A percentile compares a stretch with the other conserved stretches of the same genome.
Conservation (phyloP, 805 yeast species). For the Ogataea ganodermae region DNA sequence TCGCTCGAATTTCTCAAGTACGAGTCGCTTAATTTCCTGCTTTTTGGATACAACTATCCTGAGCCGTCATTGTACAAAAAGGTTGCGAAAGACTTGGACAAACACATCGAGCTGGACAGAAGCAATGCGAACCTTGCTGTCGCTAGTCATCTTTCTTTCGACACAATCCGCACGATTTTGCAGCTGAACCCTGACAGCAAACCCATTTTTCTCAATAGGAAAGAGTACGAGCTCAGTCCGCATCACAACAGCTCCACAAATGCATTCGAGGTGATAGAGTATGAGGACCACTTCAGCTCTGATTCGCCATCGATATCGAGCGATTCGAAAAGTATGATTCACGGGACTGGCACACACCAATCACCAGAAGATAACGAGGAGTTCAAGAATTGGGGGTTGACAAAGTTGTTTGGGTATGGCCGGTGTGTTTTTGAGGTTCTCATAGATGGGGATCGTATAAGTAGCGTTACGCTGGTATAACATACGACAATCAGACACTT, state of each 20-base stretch:
- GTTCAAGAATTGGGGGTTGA: constrained; percentile 37
- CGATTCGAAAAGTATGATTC: not conserved
- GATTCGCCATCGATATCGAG: constrained; percentile 3
- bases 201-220: constrained; percentile 36
- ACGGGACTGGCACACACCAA: constrained; percentile 6
- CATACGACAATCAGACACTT: too few species aligned
- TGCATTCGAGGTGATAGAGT: constrained; percentile 33
- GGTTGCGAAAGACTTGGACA: not conserved
- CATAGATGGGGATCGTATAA: constrained; percentile 30
- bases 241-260: constrained; percentile 20
- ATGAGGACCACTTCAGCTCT: constrained; percentile 27
- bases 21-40: constrained; percentile 45
- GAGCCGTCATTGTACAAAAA: not conserved
- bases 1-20: constrained; percentile 56
- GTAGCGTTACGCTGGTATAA: constrained; percentile 30
- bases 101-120: not conserved
- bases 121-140: not conserved
- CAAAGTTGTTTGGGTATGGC: constrained; percentile 31
- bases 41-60: constrained; percentile 1
- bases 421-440: constrained; percentile 35
- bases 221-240: constrained; percentile 35
- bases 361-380: constrained; percentile 19
- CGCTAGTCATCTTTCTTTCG: constrained; percentile 6
- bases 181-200: constrained; percentile 12
- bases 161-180: not conserved